phyloP scores from a whole-genome alignment of 371 early-diverging fungal species.

The Saksenaea vasiformis region DNA sequence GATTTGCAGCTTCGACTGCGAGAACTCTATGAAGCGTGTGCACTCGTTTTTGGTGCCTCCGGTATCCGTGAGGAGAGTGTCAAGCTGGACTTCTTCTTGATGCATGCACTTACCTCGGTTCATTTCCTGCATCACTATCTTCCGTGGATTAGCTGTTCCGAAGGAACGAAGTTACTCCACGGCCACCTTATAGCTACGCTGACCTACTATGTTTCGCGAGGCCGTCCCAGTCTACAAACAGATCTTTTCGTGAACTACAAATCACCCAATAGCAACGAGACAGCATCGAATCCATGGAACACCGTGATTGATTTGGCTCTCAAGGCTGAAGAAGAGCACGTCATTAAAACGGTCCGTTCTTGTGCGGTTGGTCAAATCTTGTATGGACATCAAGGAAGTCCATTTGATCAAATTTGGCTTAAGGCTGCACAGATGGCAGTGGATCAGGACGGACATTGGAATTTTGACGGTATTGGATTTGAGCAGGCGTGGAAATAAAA shows the following conservation, averaged over 20 bases:
- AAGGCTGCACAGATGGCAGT: conserved; percentile 43
- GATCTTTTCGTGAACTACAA: conserved; percentile 36
- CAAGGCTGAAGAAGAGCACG: conserved; percentile 52
- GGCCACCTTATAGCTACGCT: conserved; percentile 40
- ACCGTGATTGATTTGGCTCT: conserved; percentile 44
- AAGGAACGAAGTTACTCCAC: conserved; percentile 40
- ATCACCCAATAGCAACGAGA: conserved; percentile 3
- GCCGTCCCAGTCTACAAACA: conserved; percentile 44
- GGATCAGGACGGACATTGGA: conserved; percentile 41
- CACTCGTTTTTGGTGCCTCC: conserved; percentile 29
- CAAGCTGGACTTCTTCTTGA: conserved; percentile 49
- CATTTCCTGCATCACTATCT: conserved; percentile 51
- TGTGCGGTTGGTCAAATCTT: conserved; percentile 45
- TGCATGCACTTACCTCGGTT: conserved; percentile 59
- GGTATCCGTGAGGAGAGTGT: conserved; percentile 30
- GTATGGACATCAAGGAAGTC: conserved; percentile 26
- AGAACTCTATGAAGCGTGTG: conserved; percentile 32
- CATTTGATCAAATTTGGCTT: conserved; percentile 21
- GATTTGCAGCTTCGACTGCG: conserved; percentile 35
- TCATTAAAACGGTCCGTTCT: conserved; percentile 53
- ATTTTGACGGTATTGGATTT: conserved; percentile 44
- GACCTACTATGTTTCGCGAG: conserved; percentile 36
- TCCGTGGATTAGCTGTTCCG: conserved; percentile 25
- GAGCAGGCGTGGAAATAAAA: conserved; percentile 31
- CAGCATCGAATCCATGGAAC: conserved; percentile 49